phyloP scores from a whole-genome alignment of 139 green algal species.

The Closterium sp. region DNA sequence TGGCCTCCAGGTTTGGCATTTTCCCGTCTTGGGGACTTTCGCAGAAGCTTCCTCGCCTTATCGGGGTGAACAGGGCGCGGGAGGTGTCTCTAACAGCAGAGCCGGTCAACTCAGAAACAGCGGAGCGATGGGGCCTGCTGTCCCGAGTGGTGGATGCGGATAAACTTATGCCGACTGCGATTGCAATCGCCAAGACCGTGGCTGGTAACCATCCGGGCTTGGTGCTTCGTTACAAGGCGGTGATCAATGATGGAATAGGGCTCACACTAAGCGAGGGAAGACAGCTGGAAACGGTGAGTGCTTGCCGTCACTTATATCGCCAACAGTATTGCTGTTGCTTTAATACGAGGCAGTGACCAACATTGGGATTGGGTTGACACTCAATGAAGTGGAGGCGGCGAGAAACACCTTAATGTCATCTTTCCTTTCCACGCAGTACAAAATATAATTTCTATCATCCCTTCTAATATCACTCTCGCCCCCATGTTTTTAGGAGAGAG shows the following conservation, averaged over 20 bases:
- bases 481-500: slow-evolving; percentile 14
- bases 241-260: slow-evolving; percentile 48
- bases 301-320: not conserved
- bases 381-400: not conserved
- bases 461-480: not conserved
- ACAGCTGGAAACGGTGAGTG: slow-evolving; percentile 31
- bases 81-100: slow-evolving; percentile 42
- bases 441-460: no score
- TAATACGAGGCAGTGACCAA: not conserved
- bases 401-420: no score
- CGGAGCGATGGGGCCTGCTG: slow-evolving; percentile 47
- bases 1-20: slow-evolving; percentile 24
- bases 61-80: slow-evolving; percentile 48
- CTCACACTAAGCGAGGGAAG: slow-evolving; percentile 30
- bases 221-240: slow-evolving; percentile 49
- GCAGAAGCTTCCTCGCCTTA: slow-evolving; percentile 56
- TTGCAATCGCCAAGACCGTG: slow-evolving; percentile 7
- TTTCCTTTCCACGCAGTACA: no score
- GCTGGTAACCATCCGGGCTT: slow-evolving; percentile 18
- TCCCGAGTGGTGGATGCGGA: slow-evolving; percentile 23
- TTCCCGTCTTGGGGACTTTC: slow-evolving; percentile 52
- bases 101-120: slow-evolving; percentile 36
- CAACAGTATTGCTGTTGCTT: not conserved
- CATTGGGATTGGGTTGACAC: not conserved
- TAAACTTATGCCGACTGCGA: slow-evolving; percentile 39